Evolutionary conservation across 257 asterid genomes (phyloP).

Genomic region (Primulina huaijiensis): DNA sequence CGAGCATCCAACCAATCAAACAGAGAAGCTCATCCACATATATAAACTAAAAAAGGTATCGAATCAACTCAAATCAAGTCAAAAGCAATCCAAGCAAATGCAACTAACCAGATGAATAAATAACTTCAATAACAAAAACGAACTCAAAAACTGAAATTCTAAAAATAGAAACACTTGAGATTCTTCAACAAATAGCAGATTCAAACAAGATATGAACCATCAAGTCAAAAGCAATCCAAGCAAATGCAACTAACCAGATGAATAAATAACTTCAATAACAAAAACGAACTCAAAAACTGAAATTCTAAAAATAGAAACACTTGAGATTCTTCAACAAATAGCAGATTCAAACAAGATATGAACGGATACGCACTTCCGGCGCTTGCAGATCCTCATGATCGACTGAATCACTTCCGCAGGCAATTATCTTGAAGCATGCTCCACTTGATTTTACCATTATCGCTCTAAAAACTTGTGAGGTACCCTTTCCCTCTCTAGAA

Average conservation of each 20-base stretch:
- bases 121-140: not conserved
- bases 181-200: conserved; percentile 5
- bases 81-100: not conserved
- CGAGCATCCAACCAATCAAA: conserved; percentile 23
- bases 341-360: conserved; percentile 13
- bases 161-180: not conserved
- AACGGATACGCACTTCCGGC: conserved; percentile 39
- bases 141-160: conserved; percentile 14
- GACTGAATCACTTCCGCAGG: conserved; percentile 64
- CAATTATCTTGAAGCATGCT: conserved; percentile 78
- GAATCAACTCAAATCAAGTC: conserved; percentile 18
- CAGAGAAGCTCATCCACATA: not conserved
- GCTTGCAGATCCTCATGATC: conserved; percentile 58
- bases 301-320: conserved; percentile 9
- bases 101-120: conserved; percentile 9
- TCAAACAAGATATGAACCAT: conserved; percentile 3
- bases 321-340: not conserved
- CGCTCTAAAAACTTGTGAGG: not conserved
- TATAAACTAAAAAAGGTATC: not conserved
- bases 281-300: not conserved
- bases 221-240: not conserved
- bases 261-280: conserved; percentile 7
- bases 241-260: conserved; percentile 5
- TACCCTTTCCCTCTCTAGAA: conserved; percentile 6
- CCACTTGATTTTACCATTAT: conserved; percentile 71